Percentiles rank a stretch among this genome's conserved stretches.
Evolutionary conservation across 192 early-diverging fungal genomes (phyloP).

Genomic region (Dissophora ornata): DNA sequence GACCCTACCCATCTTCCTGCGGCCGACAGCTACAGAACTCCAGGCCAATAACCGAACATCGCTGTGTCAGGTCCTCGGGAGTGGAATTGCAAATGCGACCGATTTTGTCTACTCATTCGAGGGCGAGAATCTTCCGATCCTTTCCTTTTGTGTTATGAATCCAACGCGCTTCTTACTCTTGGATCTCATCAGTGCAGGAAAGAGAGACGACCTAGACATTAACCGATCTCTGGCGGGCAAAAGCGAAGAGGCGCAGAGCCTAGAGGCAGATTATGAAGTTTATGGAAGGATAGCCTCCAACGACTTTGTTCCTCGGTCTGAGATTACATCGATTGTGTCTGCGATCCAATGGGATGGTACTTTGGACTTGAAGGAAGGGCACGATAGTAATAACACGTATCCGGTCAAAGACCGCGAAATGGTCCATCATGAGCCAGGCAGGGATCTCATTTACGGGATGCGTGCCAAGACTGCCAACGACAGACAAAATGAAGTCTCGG

Average conservation of each 20-base stretch:
- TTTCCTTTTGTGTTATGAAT: constrained; percentile 30
- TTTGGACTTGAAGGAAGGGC: background rate
- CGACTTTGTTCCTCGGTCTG: constrained; percentile 9
- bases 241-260: background rate
- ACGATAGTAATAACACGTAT: background rate
- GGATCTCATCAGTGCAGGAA: constrained; percentile 20
- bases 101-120: constrained; percentile 8
- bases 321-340: background rate
- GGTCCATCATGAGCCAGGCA: constrained; percentile 10
- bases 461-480: background rate
- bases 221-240: background rate
- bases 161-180: constrained; percentile 21
- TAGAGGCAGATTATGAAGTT: constrained; percentile 3
- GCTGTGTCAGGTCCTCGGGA: constrained; percentile 16
- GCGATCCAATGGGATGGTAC: constrained; percentile 24
- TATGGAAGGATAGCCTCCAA: constrained; percentile 21
- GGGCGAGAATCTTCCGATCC: constrained; percentile 1
- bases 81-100: background rate
- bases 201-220: background rate
- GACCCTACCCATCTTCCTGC: constrained; percentile 32
- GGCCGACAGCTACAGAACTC: constrained; percentile 17
- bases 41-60: background rate
- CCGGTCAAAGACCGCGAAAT: background rate
- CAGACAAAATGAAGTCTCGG: background rate
- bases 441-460: constrained; percentile 41